Conservation (phyloP, 208 protist genomes). For the Trypanosoma avium region DNA sequence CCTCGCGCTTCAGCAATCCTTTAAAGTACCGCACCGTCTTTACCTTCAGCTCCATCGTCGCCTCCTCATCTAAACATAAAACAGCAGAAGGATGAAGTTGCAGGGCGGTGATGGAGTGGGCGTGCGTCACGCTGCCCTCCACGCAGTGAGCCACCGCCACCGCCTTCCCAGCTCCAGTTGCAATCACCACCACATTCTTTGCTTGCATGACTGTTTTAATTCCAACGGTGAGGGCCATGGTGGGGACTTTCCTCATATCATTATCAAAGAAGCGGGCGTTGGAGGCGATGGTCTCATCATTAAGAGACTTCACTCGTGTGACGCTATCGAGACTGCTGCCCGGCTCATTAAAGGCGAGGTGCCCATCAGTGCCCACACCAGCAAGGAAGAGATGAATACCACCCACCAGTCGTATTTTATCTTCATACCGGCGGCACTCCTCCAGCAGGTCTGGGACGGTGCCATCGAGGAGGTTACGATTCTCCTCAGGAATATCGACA, state of each 20-base stretch:
- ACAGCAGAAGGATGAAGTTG: conserved; percentile 87
- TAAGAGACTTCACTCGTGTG: conserved; percentile 94
- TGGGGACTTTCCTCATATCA: conserved; percentile 91
- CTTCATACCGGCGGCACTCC: conserved; percentile 94
- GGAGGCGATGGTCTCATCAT: conserved; percentile 91
- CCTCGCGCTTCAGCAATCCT: conserved; percentile 65
- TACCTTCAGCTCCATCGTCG: conserved; percentile 92
- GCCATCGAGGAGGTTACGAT: conserved; percentile 93
- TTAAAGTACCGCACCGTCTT: conserved; percentile 95
- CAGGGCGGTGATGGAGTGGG: conserved; percentile 91
- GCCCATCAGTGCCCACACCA: conserved; percentile 93
- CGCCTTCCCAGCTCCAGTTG: conserved; percentile 91
- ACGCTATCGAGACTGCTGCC: conserved; percentile 83
- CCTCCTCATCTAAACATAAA: conserved; percentile 91
- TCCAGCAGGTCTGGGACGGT: conserved; percentile 81
- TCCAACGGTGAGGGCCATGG: conserved; percentile 94
- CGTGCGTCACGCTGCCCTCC: conserved; percentile 91
- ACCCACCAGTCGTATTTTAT: conserved; percentile 85
- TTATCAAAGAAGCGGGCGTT: conserved; percentile 95
- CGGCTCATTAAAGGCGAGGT: conserved; percentile 97
- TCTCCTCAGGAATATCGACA: conserved; percentile 90
- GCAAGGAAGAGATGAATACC: conserved; percentile 96
- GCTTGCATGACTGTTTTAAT: conserved; percentile 91
- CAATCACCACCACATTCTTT: conserved; percentile 87
- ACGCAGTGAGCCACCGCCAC: conserved; percentile 86